Evolutionary conservation across 2,329 filamentous ascomycete genomes (phyloP).

Genomic region (Pseudogymnoascus sp.): DNA sequence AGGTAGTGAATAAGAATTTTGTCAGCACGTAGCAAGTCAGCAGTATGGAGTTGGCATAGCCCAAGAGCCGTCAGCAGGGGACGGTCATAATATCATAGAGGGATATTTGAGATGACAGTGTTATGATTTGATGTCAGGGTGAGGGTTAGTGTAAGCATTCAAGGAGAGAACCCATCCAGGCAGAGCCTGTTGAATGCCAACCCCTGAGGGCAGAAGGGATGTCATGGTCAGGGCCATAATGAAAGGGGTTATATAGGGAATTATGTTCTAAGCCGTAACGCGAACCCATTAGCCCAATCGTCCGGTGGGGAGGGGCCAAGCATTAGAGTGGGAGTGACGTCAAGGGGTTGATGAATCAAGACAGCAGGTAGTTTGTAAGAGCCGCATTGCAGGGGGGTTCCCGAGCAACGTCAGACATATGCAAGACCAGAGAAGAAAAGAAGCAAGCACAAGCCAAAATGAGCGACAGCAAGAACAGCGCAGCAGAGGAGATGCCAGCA

Average conservation of each 20-base stretch:
- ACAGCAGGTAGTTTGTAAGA: neutral
- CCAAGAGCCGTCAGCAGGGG: neutral
- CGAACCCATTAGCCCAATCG: too few relatives aligned
- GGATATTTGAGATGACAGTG: too few relatives aligned
- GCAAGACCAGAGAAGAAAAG: neutral
- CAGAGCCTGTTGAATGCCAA: too few relatives aligned
- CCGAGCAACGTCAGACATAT: neutral
- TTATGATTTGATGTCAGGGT: too few relatives aligned
- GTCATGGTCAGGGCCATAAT: too few relatives aligned
- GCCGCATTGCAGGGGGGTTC: neutral
- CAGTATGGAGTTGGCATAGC: neutral
- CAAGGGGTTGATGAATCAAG: neutral
- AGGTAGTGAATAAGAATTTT: neutral
- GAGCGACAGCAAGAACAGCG: neutral
- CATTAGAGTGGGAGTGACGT: too few relatives aligned
- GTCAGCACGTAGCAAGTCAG: neutral
- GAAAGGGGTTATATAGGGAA: too few relatives aligned
- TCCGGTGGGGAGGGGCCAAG: too few relatives aligned
- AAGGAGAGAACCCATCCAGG: too few relatives aligned
- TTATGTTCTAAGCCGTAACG: too few relatives aligned
- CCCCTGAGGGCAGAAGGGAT: too few relatives aligned
- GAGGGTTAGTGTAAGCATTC: too few relatives aligned
- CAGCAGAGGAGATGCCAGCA: neutral
- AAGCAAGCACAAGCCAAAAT: neutral
- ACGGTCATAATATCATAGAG: neutral